These are phyloP conservation scores for Lojkania enalia DNA, from an alignment of 2,329 filamentous ascomycete genomes.

Conservation along the genomic window DNA sequence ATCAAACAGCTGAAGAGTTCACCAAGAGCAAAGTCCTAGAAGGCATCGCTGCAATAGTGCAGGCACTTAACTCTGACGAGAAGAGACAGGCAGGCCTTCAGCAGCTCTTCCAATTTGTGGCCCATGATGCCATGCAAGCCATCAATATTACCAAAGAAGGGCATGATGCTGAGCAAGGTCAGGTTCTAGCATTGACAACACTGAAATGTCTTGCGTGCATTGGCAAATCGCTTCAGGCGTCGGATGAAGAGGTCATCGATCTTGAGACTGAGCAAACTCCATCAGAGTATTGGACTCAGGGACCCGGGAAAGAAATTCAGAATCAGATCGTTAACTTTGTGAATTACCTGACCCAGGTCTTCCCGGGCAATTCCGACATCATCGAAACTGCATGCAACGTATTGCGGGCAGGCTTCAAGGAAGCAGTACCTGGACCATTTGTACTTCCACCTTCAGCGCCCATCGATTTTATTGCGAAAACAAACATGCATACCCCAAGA, in stretches of 20 bases:
- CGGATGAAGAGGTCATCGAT: constrained; percentile 68
- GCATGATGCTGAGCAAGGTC: constrained; percentile 45
- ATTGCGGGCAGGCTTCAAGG: constrained; percentile 74
- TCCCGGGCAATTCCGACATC: constrained; percentile 66
- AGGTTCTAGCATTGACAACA: constrained; percentile 54
- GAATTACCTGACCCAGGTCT: constrained; percentile 54
- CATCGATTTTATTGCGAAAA: constrained; percentile 66
- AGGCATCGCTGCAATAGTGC: constrained; percentile 74
- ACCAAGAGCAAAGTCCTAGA: constrained; percentile 75
- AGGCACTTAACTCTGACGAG: constrained; percentile 65
- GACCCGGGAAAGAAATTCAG: constrained; percentile 55
- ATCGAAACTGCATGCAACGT: constrained; percentile 73
- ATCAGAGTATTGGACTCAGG: constrained; percentile 54
- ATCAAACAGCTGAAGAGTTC: constrained; percentile 65
- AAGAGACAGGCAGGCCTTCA: constrained; percentile 59
- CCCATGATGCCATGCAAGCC: constrained; percentile 59
- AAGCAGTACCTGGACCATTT: constrained; percentile 74
- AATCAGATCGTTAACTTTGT: constrained; percentile 57
- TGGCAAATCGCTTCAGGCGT: constrained; percentile 71
- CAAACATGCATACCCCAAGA: constrained; percentile 63
- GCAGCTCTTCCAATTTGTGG: constrained; percentile 64
- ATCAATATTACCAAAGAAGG: constrained; percentile 37
- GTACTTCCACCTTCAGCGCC: constrained; percentile 70
- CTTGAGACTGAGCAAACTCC: constrained; percentile 57
- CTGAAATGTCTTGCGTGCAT: constrained; percentile 71